phyloP scores from a whole-genome alignment of 1,284 basidiomycete genomes.

The Lignosus rhinocerotis region DNA sequence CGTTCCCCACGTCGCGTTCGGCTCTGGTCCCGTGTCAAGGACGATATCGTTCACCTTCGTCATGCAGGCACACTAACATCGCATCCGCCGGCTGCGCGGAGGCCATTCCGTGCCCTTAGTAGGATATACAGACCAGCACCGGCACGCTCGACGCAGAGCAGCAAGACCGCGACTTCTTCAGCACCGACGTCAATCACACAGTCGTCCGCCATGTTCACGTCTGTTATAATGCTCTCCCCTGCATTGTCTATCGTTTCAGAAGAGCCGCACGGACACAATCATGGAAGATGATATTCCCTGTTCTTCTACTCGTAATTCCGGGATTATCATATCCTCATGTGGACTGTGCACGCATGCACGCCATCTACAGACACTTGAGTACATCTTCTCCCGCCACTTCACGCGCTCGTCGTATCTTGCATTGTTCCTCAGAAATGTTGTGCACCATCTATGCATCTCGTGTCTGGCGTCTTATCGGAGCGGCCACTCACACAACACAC shows the following conservation, averaged over 20 bases:
- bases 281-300: not conserved
- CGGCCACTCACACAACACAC: too few species aligned
- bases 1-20: not conserved
- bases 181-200: slow-evolving; percentile 21
- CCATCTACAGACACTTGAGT: not conserved
- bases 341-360: not conserved
- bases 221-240: slow-evolving; percentile 22
- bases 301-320: not conserved
- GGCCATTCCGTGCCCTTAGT: slow-evolving; percentile 10
- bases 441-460: not conserved
- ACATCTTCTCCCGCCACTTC: not conserved
- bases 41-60: not conserved
- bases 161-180: slow-evolving; percentile 18
- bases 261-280: slow-evolving; percentile 3
- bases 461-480: too few species aligned
- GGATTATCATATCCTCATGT: not conserved
- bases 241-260: slow-evolving; percentile 22
- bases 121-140: slow-evolving; percentile 19
- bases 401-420: not conserved
- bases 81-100: not conserved
- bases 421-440: not conserved
- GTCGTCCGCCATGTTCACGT: slow-evolving; percentile 25
- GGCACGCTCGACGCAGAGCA: slow-evolving; percentile 18
- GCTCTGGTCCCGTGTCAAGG: too few species aligned
- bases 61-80: not conserved